Percentiles rank a stretch among this genome's conserved stretches.
Evolutionary conservation across 257 asterid genomes (phyloP).

Genomic region (Salvia hispanica): DNA sequence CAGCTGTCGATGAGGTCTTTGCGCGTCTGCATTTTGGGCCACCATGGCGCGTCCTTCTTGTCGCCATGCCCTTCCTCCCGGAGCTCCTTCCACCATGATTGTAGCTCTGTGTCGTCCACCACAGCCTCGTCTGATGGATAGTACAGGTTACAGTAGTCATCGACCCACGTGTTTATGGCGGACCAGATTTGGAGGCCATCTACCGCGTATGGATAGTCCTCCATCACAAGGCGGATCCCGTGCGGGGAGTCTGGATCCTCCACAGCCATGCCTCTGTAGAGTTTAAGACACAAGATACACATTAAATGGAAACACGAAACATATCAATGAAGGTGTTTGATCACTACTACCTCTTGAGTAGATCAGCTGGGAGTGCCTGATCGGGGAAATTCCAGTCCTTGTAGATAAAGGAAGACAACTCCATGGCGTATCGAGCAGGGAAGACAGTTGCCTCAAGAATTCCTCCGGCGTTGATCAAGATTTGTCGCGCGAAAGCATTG

Average conservation of each 20-base stretch:
- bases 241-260: constrained; percentile 42
- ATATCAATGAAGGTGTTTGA: background rate
- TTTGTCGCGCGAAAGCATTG: constrained; percentile 61
- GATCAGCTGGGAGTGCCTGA: constrained; percentile 70
- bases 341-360: constrained; percentile 57
- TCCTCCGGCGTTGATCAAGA: constrained; percentile 61
- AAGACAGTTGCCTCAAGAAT: constrained; percentile 54
- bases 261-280: constrained; percentile 52
- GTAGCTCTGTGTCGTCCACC: constrained; percentile 38
- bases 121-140: constrained; percentile 38
- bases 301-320: too few relatives aligned
- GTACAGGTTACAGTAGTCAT: constrained; percentile 48
- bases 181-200: constrained; percentile 60
- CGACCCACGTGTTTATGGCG: constrained; percentile 46
- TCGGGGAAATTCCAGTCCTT: constrained; percentile 57
- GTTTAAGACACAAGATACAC: background rate
- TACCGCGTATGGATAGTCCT: constrained; percentile 58
- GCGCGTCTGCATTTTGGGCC: constrained; percentile 49
- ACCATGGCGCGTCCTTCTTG: constrained; percentile 49
- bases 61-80: constrained; percentile 52
- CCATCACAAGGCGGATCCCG: constrained; percentile 45
- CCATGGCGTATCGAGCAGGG: constrained; percentile 58
- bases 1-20: constrained; percentile 38
- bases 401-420: constrained; percentile 51
- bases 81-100: constrained; percentile 55